Base-by-base conservation (phyloP, 768 basidiomycete species). In the Lactarius tabidus region DNA sequence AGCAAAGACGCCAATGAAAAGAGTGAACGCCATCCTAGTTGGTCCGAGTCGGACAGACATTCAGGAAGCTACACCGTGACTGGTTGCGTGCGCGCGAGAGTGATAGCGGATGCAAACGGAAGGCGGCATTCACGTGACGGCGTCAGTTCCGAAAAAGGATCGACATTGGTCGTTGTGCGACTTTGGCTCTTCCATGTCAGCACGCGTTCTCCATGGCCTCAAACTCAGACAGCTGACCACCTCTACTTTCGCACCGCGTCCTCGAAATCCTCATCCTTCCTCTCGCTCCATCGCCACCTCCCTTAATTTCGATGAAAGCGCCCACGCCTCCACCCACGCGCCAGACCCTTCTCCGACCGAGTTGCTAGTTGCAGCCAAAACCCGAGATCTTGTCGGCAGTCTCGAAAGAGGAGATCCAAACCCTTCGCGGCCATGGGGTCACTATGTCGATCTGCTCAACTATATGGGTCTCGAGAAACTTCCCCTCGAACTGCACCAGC, bases 401-500 rank as follows among this genome's bases (percentile, higher is more conserved):
- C 63, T 69, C n/a, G 57, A 57, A 28, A 43, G 53, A 20, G 65
- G 56, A 4, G 52, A 60, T n/a, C 14, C 65, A 10, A 62, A 70
- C 69, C 80, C 83, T 3, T 78, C 82, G 17, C 77, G 78, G n/a
- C 79, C 89, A 26, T 92, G 90, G 90, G 74, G 78, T 33, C 76
- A 78, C 70, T 93, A 93, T 74, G 75, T 79, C 60, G 84, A 84
- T 64, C 76, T 88, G 57, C 74, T 88, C 59, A 78, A 78, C 66
- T 72, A 77, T 62, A 71, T 82, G 48, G 85, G 81, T 38, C 75
- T 78, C 67, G 76, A 81, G 35, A 73, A 73, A 17, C 76, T 91
- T 45, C 88, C 90, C 15, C 74, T 89, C 29, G 80, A 87, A 67
- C 67, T 88, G 23, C 90, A 92, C 75, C 88, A 86, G 70, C 76